Percentiles rank a stretch among this genome's conserved stretches.
These are phyloP conservation scores for Lodderomyces margitis DNA, from an alignment of 1,139 yeast species.

Conservation along the genomic window DNA sequence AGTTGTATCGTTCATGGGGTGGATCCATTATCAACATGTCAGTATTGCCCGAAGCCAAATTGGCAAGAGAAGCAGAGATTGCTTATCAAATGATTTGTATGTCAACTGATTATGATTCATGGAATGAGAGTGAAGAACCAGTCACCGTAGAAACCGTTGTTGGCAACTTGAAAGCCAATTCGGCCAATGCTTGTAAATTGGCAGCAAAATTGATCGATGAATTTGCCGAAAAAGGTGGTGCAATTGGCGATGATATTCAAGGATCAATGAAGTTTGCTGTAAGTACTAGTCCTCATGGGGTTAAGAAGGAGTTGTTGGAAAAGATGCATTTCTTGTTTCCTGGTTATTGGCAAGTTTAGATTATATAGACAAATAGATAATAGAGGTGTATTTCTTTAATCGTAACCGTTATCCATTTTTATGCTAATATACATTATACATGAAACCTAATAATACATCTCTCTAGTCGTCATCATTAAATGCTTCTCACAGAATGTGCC, in stretches of 20 bases:
- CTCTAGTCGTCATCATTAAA: too few relatives aligned
- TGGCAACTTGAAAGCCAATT: constrained; percentile 83
- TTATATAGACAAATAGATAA: background rate
- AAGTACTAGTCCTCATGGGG: constrained; percentile 74
- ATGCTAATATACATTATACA: too few relatives aligned
- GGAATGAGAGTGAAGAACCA: constrained; percentile 94
- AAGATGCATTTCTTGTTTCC: constrained; percentile 89
- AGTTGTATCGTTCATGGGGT: constrained; percentile 83
- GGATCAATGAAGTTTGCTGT: constrained; percentile 83
- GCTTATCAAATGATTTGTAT: constrained; percentile 97
- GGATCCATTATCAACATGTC: constrained; percentile 97
- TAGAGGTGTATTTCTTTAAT: constrained; percentile 9
- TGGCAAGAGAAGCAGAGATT: constrained; percentile 96
- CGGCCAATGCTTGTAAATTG: constrained; percentile 77
- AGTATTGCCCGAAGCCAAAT: constrained; percentile 90
- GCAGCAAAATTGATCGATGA: constrained; percentile 68
- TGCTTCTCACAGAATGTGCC: constrained; percentile 14
- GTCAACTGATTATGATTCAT: constrained; percentile 98
- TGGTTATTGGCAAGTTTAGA: constrained; percentile 64
- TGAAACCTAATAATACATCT: background rate
- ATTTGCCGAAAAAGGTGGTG: constrained; percentile 56
- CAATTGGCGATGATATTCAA: constrained; percentile 63
- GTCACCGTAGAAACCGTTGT: constrained; percentile 97
- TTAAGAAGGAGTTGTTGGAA: constrained; percentile 67
- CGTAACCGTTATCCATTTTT: background rate